A percentile compares a stretch with the other conserved stretches of the same genome.
phyloP scores from a whole-genome alignment of 2,329 filamentous ascomycete species.

The Beauveria asiatica region DNA sequence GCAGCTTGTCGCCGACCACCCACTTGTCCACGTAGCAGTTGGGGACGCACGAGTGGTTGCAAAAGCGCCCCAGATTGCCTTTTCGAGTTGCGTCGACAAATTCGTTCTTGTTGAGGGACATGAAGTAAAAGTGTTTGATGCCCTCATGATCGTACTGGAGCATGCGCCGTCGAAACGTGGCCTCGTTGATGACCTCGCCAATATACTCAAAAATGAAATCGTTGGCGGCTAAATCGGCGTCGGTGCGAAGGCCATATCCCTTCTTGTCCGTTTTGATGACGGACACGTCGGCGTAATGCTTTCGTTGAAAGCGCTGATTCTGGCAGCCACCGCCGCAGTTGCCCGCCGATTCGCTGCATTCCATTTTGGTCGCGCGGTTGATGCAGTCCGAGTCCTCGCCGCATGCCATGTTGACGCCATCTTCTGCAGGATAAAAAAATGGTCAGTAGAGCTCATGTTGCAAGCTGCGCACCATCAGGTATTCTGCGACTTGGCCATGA shows the following conservation, averaged over 20 bases:
- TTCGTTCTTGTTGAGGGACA: constrained; percentile 93
- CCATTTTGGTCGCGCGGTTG: constrained; percentile 96
- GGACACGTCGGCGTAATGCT: constrained; percentile 80
- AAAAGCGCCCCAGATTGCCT: constrained; percentile 92
- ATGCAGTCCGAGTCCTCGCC: constrained; percentile 97
- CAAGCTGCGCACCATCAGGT: constrained; percentile 13
- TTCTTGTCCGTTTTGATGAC: constrained; percentile 99
- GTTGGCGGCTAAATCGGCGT: constrained; percentile 66
- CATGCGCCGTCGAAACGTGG: constrained; percentile 81
- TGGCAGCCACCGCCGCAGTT: constrained; percentile 83
- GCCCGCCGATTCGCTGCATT: constrained; percentile 71
- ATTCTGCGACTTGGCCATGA: neutral
- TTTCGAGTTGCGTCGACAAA: constrained; percentile 97
- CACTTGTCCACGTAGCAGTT: constrained; percentile 99
- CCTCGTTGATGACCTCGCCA: constrained; percentile 93
- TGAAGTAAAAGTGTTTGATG: constrained; percentile 99
- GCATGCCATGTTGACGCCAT: constrained; percentile 71
- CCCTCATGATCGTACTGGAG: constrained; percentile 89
- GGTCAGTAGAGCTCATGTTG: constrained; percentile 13
- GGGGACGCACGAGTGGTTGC: constrained; percentile 97
- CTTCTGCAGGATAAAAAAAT: constrained; percentile 30
- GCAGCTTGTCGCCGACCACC: constrained; percentile 93
- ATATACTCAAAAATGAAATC: constrained; percentile 99
- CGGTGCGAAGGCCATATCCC: constrained; percentile 81
- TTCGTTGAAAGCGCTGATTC: constrained; percentile 89